Base-by-base conservation (phyloP, 1,139 yeast genomes). In the Hyphopichia wangnamkhiaoensis region DNA sequence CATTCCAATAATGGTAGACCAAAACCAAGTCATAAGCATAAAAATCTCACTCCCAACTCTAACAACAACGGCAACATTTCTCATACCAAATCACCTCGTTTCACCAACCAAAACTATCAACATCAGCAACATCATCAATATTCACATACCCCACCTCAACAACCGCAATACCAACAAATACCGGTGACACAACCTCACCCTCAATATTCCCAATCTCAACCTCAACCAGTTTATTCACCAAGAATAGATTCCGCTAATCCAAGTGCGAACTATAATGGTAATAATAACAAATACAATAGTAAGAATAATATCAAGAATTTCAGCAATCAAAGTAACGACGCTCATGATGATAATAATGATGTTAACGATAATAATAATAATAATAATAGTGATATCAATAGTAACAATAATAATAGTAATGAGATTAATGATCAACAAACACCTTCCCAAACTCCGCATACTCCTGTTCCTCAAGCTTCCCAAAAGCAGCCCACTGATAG, bases 81-180 rank as follows among this genome's bases (percentile, higher is more conserved):
- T 12, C 25, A 10, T 43, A 34, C n/a, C 45, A 39, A 16, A 25
- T n/a, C n/a, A n/a, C n/a, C n/a, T n/a, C n/a, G n/a, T n/a, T n/a
- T n/a, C n/a, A n/a, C 10, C 13, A 42, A 40, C 23, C 43, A 39
- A 12, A 33, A 37, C 9, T 37, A 31, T 14, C 40, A 43, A 26
- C 41, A 33, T 12, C 46, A 35, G n/a, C 42, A 30, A 29, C 40
- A 33, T 31, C 51, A 38, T 34, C 53, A 43, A 23, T 52, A 49
- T 31, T 51, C 46, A 29, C 56, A 50, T 20, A 46, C 50, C 18
- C 53, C 46, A 20, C 56, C 52, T 20, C 57, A 50, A 30, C 52
- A 48, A 37, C 47, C 8, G 5, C 28, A 25, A 25, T 14, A 25
- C 34, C 28, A n/a, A 30, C 37, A 21, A 29, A 21, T 13, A 30